Base-by-base conservation (phyloP, 176 grass and related monocot species). In the Oryza glaberrima region DNA sequence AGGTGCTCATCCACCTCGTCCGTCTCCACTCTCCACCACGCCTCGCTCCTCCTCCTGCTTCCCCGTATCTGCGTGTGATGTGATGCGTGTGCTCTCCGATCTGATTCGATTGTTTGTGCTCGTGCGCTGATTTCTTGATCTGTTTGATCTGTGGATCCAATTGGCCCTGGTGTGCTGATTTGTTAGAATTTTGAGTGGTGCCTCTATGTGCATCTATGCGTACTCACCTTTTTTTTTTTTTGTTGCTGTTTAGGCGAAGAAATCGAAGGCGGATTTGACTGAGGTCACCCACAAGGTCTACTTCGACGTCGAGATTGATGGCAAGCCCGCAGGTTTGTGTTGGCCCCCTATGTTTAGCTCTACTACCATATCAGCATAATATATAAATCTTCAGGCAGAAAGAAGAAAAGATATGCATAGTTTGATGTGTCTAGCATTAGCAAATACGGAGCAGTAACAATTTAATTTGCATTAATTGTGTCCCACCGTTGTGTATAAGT, bases 271-370 rank as follows among this genome's bases (percentile, higher is more conserved):
- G 63, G 83, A 92, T 60, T 41, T 96, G 84, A 96, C 86, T 2
- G 90, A 96, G 79, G 97, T 99, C 45, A 96, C 97, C 4, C 82
- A 96, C 86, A 99, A 96, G 84, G 94, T 99, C 47, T 99, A 85
- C 83, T 99, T 99, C 45, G 97, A 99, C 44, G 51, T 99, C 64
- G 92, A 96, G 90, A 96, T 99, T 47, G 90, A 87, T 1, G 92
- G 92, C 51, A 96, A 99, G 91, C 88, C 90, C 60, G 90, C 97
- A 91, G 97, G 97, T 99, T 84, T 73, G 87, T 67, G 25, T 15
- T 10, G 67, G n/a, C 20, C 22, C 6, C 5, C 3, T 9, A 22
- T 63, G 0, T 16, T 3, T 45, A 9, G 3, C 20, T 65, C 26
- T 51, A 13, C n/a, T 67, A 41, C 8, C 0, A 41, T 34, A 75